Percentiles rank a stretch among this genome's conserved stretches.
phyloP scores from a whole-genome alignment of 306 rosid genomes.

The Castanea crenata region DNA sequence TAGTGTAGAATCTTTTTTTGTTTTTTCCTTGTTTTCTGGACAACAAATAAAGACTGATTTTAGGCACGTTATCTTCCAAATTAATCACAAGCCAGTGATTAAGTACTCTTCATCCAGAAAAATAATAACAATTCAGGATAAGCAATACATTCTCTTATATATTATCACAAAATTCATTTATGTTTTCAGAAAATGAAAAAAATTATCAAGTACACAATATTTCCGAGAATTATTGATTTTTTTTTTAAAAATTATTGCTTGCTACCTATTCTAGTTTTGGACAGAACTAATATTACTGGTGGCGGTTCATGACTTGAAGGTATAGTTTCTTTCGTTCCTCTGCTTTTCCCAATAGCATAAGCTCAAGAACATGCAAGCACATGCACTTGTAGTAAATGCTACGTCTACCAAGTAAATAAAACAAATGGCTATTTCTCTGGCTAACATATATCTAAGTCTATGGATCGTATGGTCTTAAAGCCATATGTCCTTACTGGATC shows the following conservation, averaged over 20 bases:
- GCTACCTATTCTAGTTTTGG: too few relatives aligned
- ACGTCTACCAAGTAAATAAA: neutral
- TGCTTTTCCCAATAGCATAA: neutral
- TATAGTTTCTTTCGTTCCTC: neutral
- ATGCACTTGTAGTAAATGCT: conserved; percentile 11
- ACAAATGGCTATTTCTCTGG: neutral
- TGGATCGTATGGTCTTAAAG: conserved; percentile 9
- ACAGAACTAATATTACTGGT: neutral
- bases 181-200: neutral
- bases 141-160: neutral
- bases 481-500: neutral
- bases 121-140: neutral
- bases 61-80: too few relatives aligned
- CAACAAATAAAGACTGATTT: neutral
- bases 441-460: neutral
- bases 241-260: too few relatives aligned
- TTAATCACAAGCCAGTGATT: too few relatives aligned
- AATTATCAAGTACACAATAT: neutral
- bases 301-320: neutral
- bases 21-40: neutral
- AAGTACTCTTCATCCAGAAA: neutral
- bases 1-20: neutral
- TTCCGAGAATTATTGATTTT: too few relatives aligned
- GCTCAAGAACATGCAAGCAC: conserved; percentile 31
- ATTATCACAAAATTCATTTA: neutral